Percentiles rank a stretch among this genome's conserved stretches.
These are phyloP conservation scores for Aspergillus pseudoglaucus DNA, from an alignment of 2,329 filamentous ascomycete species.

Conservation along the genomic window DNA sequence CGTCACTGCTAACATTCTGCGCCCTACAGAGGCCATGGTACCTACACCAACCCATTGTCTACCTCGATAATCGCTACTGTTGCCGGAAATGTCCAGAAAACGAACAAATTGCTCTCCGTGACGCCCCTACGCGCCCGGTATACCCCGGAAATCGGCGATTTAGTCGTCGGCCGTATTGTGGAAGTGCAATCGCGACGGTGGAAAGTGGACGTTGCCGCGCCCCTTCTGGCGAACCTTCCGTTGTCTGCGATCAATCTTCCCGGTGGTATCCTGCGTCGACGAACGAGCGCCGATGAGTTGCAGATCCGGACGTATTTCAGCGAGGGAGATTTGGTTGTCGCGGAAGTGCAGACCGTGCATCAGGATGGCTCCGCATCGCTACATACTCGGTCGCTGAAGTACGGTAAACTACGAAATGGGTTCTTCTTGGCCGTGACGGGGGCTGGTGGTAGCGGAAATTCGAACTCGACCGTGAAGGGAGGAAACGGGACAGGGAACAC, in stretches of 20 bases:
- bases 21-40: constrained; percentile 73
- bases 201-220: constrained; percentile 89
- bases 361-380: constrained; percentile 78
- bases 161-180: constrained; percentile 87
- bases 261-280: constrained; percentile 81
- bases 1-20: neutral
- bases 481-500: constrained; percentile 43
- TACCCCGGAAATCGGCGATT: constrained; percentile 89
- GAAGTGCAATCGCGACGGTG: constrained; percentile 91
- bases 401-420: constrained; percentile 92
- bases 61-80: constrained; percentile 80
- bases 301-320: constrained; percentile 97
- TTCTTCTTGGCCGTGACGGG: constrained; percentile 78
- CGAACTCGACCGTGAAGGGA: constrained; percentile 26
- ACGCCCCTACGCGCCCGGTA: constrained; percentile 86
- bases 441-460: constrained; percentile 62
- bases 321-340: constrained; percentile 88
- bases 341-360: constrained; percentile 87
- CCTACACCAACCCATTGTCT: constrained; percentile 58
- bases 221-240: constrained; percentile 76
- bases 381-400: constrained; percentile 85
- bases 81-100: constrained; percentile 82
- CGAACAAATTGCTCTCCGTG: constrained; percentile 93
- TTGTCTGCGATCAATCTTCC: constrained; percentile 90
- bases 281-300: constrained; percentile 92